A percentile compares a stretch with the other conserved stretches of the same genome.
These are phyloP conservation scores for Rubroboletus satanas DNA, from an alignment of 768 basidiomycete species.

Conservation along the genomic window DNA sequence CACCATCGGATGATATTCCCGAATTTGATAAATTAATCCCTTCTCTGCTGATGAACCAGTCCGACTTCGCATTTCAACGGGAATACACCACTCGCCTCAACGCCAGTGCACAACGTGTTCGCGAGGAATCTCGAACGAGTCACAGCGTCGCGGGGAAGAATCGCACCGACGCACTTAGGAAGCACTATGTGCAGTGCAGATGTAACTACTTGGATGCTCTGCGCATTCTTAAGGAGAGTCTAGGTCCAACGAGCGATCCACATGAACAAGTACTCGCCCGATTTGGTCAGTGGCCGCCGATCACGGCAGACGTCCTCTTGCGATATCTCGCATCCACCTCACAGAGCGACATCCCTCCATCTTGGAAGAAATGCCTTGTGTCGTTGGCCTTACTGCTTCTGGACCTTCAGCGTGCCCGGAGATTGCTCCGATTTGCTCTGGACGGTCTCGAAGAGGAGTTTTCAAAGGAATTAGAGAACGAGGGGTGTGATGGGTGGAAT, in stretches of 20 bases:
- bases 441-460: slow-evolving; percentile 28
- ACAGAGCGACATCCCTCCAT: not conserved
- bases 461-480: slow-evolving; percentile 20
- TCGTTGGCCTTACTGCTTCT: slow-evolving; percentile 27
- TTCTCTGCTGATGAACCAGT: not conserved
- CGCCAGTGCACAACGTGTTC: not conserved
- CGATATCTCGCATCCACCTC: not conserved
- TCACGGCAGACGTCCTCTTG: not conserved
- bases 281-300: slow-evolving; percentile 33
- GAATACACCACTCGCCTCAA: slow-evolving; percentile 11
- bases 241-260: slow-evolving; percentile 6
- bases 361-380: slow-evolving; percentile 31
- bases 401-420: not conserved
- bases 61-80: not conserved
- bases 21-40: not conserved
- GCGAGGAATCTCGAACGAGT: not conserved
- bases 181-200: slow-evolving; percentile 1
- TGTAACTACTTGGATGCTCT: not conserved
- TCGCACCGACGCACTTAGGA: not conserved
- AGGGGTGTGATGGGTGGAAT: slow-evolving; percentile 14
- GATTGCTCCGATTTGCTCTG: slow-evolving; percentile 15
- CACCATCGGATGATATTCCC: not conserved
- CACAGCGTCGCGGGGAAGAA: too few species aligned
- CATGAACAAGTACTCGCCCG: slow-evolving; percentile 2
- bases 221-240: not conserved